Base-by-base conservation (phyloP, 2,329 filamentous ascomycete genomes). In the Leptographium radiaticola region DNA sequence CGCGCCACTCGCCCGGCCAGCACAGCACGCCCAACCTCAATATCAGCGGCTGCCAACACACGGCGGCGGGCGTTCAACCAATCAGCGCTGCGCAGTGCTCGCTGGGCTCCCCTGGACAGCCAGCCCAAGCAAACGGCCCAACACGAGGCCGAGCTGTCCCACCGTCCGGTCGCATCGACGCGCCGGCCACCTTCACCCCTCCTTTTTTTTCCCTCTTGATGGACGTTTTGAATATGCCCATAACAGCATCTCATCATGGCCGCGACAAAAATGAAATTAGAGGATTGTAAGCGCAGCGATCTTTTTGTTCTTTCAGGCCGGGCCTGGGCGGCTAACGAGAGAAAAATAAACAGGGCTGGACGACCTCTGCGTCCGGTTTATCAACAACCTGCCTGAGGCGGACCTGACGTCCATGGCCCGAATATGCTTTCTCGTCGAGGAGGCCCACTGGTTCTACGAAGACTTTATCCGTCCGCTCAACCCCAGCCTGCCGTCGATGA, bases 361-460 rank as follows among this genome's bases (percentile, higher is more conserved):
- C 83, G 91, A 97, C 72, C 80, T 97, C 56, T 95, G 89, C 71
- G 91, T 95, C 68, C 89, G 94, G 67, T 98, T 98, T 71, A 91
- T 98, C 66, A 89, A 97, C 70, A 97, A 98, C 71, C 80, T 97
- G 57, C 93, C 94, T 47, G 79, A 87, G 59, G 89, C 93, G 69
- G 93, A 98, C 69, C 80, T 97, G 48, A 83, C 84, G 60, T 89
- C 87, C 2, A 87, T 95, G 55, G 88, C 89, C 66, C 86, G 93
- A 65, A 93, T 98, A 70, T 97, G 91, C 71, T 98, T 98, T 68
- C 90, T 97, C 71, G 87, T 98, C 62, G 93, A 98, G 70, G 94
- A 98, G 71, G 93, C 93, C 63, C 94, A 98, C 82, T 98, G 93
- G 93, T 98, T 95, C 71, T 98, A 98, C 80, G 93, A 98, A 75